phyloP scores from a whole-genome alignment of 352 stramenopile genomes.

The Plasmopara halstedii region DNA sequence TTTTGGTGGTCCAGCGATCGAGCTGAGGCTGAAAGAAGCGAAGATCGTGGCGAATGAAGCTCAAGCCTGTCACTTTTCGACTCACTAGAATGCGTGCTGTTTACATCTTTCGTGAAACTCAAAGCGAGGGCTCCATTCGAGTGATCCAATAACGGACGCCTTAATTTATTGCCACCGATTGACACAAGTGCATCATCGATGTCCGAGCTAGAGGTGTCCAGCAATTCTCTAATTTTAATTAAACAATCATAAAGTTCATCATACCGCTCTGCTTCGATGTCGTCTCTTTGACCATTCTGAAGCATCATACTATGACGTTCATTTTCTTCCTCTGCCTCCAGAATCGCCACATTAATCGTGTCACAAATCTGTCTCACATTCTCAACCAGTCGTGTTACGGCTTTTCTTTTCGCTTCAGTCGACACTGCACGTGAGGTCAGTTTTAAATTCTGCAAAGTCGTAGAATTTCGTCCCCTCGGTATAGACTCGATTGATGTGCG shows the following conservation, averaged over 20 bases:
- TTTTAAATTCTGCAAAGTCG: slow-evolving; percentile 20
- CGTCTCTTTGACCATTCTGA: slow-evolving; percentile 15
- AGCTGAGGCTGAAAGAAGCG: slow-evolving; percentile 18
- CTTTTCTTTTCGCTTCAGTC: slow-evolving; percentile 27
- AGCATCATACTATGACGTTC: slow-evolving; percentile 22
- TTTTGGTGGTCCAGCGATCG: slow-evolving; percentile 27
- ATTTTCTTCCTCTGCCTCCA: slow-evolving; percentile 42
- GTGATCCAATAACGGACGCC: slow-evolving; percentile 13
- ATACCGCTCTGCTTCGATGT: slow-evolving; percentile 21
- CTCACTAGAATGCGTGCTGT: slow-evolving; percentile 10
- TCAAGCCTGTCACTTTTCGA: slow-evolving; percentile 15
- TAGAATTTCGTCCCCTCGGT: slow-evolving; percentile 4
- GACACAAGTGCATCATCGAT: slow-evolving; percentile 38
- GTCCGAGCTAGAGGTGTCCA: slow-evolving; percentile 39
- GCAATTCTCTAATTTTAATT: slow-evolving; percentile 38
- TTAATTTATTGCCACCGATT: slow-evolving; percentile 15
- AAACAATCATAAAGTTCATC: slow-evolving; percentile 47
- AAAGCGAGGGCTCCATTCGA: slow-evolving; percentile 19
- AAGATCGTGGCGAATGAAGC: slow-evolving; percentile 23
- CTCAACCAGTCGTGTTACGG: slow-evolving; percentile 46
- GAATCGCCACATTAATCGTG: slow-evolving; percentile 59
- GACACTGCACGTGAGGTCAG: slow-evolving; percentile 27
- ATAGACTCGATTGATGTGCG: slow-evolving; percentile 10
- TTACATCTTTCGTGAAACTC: slow-evolving; percentile 14
- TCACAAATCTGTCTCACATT: slow-evolving; percentile 62